phyloP scores from a whole-genome alignment of 2,329 filamentous ascomycete genomes.

The Arthrobotrys entomopaga region DNA sequence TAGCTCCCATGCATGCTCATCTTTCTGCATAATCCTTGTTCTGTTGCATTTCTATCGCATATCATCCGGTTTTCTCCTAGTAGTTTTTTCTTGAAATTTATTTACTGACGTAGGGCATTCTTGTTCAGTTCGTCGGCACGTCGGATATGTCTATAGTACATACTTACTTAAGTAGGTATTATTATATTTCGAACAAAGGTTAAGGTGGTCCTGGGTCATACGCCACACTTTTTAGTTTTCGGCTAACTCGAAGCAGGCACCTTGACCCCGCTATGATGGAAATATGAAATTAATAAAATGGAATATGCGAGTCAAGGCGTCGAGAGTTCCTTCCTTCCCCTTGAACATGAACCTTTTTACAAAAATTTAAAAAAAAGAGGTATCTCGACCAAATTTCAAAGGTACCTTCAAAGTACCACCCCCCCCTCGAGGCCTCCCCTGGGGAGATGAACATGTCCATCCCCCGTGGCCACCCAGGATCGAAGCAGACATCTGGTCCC shows the following conservation, averaged over 20 bases:
- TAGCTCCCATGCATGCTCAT: conserved; percentile 1
- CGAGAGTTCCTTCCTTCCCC: too few relatives aligned
- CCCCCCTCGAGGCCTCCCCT: too few relatives aligned
- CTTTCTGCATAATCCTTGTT: conserved; percentile 12
- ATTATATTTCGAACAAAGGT: not conserved
- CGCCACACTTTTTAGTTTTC: conserved; percentile 50
- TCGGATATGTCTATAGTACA: not conserved
- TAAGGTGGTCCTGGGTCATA: conserved; percentile 38
- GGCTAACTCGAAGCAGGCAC: not conserved
- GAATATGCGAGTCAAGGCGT: too few relatives aligned
- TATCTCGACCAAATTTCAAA: conserved; percentile 19
- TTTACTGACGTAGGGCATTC: not conserved
- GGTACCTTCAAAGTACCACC: conserved; percentile 45
- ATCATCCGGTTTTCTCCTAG: too few relatives aligned
- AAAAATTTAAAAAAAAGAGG: not conserved
- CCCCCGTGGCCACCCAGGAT: not conserved
- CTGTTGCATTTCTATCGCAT: conserved; percentile 26
- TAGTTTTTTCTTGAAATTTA: too few relatives aligned
- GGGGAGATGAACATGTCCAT: not conserved
- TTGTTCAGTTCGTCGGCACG: too few relatives aligned
- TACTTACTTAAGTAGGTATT: too few relatives aligned
- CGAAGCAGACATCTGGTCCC: conserved; percentile 1
- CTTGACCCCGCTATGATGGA: not conserved
- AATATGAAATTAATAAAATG: too few relatives aligned
- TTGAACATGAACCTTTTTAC: too few relatives aligned